Evolutionary conservation across 768 basidiomycete genomes (phyloP).

Genomic region (Tulasnella sp.): DNA sequence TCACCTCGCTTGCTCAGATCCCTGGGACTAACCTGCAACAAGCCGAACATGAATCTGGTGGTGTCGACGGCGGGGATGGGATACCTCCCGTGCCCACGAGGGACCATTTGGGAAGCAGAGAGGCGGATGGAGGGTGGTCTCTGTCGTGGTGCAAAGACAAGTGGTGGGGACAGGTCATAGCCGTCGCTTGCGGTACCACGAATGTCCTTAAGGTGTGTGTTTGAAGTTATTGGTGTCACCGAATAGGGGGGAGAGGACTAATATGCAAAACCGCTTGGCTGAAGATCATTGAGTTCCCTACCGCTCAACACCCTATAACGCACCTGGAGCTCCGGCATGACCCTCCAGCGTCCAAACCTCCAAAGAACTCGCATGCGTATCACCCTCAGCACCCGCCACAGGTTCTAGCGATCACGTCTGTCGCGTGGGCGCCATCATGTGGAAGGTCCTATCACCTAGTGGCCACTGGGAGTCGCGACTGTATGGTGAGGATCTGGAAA

Average conservation of each 20-base stretch:
- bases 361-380: constrained; percentile 17
- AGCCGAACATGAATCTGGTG: too few species aligned
- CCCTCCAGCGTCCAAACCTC: constrained; percentile 22
- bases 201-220: constrained; percentile 70
- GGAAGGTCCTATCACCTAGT: constrained; percentile 91
- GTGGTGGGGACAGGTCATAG: constrained; percentile 90
- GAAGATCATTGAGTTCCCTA: constrained; percentile 65
- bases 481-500: constrained; percentile 83
- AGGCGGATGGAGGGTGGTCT: constrained; percentile 88
- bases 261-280: neutral
- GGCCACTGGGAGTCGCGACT: constrained; percentile 82
- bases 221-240: too few species aligned
- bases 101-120: constrained; percentile 47
- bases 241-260: too few species aligned
- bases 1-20: neutral
- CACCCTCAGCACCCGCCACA: constrained; percentile 24
- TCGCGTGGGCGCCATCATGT: constrained; percentile 90
- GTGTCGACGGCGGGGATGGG: too few species aligned
- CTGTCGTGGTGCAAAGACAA: constrained; percentile 92
- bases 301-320: constrained; percentile 52
- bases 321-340: constrained; percentile 48
- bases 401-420: constrained; percentile 59
- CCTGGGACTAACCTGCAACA: neutral
- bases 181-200: constrained; percentile 58
- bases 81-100: constrained; percentile 20